Evolutionary conservation across 1,139 yeast genomes (phyloP), one percentile per base, ranked within the genome.

Genomic region (Zygosaccharomyces sapae): DNA sequence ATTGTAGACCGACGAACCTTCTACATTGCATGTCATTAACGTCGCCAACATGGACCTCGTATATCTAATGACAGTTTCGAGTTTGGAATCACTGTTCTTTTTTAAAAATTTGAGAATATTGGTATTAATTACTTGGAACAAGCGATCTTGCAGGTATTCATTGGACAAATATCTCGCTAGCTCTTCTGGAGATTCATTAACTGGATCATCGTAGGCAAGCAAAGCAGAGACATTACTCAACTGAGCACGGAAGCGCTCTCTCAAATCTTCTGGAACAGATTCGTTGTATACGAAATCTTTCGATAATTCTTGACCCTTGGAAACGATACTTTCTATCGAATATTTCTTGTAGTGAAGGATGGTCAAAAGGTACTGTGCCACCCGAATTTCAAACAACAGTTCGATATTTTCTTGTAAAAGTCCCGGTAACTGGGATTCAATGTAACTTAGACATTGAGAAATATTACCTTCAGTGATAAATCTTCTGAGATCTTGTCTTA

Each of bases 401-500:
- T 68, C 70, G 13, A 66, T 58, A 41, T 76, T 72, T 8, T 63
- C 62, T 2, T 61, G 55, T 39, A 83, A 69, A 2, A 80, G 68
- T 0, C 60, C 65, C 0, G 81, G 79, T 56, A 79, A 77, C 43
- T 75, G 70, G 9, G 61, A 46, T 7, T 68, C 62, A 3, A 81
- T 65, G 47, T 75, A 70, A 33, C 67, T 62, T 38, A 78, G 59
- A 3, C 81, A 78, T 25, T 53, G 61, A 34, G 75, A 79, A 50
- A 82, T 75, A 35, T 81, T 72, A 0, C 62, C 58, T 30, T 79
- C 76, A 1, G 70, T 64, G 12, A 72, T 55, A 34, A 83, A 69
- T 19, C 69, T 64, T 47, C 83, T 71, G 25, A 84, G 69, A n/a
- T 70, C 65, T 53, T 80, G 83, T 47, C 92, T 74, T 31, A 71